Evolutionary conservation across 139 green algal genomes (phyloP).

Genomic region (Tetratostichococcus sp.): DNA sequence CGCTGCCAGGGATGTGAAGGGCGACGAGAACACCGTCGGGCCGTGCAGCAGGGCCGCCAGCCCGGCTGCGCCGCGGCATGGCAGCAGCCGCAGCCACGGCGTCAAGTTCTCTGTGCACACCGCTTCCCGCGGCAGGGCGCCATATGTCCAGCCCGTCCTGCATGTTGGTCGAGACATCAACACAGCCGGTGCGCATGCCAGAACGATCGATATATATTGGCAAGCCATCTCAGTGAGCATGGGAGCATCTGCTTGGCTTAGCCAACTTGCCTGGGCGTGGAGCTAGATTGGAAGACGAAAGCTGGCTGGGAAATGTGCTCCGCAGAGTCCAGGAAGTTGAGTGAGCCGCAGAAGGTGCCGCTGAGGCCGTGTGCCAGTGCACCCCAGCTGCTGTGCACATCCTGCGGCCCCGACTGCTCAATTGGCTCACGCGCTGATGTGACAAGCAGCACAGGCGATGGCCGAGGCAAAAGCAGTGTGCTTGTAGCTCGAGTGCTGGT

Average conservation of each 20-base stretch:
- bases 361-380: conserved; percentile 50
- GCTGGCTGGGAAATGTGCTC: background rate
- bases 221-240: too few relatives aligned
- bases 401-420: too few relatives aligned
- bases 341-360: conserved; percentile 60
- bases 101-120: conserved; percentile 90
- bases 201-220: too few relatives aligned
- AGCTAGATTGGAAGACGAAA: background rate
- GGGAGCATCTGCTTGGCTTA: background rate
- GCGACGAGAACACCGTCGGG: conserved; percentile 49
- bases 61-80: conserved; percentile 63
- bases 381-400: conserved; percentile 25
- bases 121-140: conserved; percentile 63
- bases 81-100: conserved; percentile 87
- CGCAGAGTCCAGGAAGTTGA: conserved; percentile 34
- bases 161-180: too few relatives aligned
- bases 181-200: too few relatives aligned
- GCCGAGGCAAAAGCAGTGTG: too few relatives aligned
- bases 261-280: background rate
- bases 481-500: background rate
- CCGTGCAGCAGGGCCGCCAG: conserved; percentile 49
- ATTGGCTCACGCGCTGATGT: background rate
- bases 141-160: conserved; percentile 30
- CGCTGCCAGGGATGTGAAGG: conserved; percentile 52
- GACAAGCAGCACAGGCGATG: too few relatives aligned